Conservation (phyloP, 140 eudicot genomes). For the Oenanthe javanica region DNA sequence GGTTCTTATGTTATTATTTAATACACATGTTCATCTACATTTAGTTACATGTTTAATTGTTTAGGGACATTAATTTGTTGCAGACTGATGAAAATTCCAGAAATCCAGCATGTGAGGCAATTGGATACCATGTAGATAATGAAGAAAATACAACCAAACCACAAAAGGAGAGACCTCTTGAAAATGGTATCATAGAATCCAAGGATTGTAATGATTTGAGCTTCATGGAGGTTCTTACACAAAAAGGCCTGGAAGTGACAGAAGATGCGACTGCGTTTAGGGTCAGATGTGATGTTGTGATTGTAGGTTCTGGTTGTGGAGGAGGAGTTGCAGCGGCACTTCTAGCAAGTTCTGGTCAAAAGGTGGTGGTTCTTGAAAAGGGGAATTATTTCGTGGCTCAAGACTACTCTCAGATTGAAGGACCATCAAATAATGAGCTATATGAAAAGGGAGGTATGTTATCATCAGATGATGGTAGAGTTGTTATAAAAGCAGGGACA, state of each 20-base stretch:
- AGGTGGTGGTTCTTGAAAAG: background rate
- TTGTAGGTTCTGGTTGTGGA: conserved; percentile 5
- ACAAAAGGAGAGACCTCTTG: background rate
- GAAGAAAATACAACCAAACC: background rate
- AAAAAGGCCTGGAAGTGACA: background rate
- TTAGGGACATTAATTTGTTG: background rate
- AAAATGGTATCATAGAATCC: background rate
- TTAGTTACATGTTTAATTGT: too few species aligned
- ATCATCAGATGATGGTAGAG: background rate
- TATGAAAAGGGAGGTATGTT: background rate
- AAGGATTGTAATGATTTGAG: background rate
- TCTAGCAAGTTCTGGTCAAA: conserved; percentile 1
- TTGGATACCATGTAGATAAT: background rate
- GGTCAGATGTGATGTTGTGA: background rate
- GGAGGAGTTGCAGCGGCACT: background rate
- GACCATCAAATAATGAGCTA: background rate
- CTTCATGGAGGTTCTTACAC: background rate
- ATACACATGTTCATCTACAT: too few species aligned
- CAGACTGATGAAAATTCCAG: background rate
- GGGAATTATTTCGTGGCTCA: background rate
- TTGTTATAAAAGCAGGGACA: background rate
- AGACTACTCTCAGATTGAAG: background rate
- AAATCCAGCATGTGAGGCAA: background rate
- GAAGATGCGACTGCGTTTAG: background rate
- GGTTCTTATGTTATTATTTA: too few species aligned